Conservation (phyloP, 345 rosid species). For the Eucalyptus virginea region DNA sequence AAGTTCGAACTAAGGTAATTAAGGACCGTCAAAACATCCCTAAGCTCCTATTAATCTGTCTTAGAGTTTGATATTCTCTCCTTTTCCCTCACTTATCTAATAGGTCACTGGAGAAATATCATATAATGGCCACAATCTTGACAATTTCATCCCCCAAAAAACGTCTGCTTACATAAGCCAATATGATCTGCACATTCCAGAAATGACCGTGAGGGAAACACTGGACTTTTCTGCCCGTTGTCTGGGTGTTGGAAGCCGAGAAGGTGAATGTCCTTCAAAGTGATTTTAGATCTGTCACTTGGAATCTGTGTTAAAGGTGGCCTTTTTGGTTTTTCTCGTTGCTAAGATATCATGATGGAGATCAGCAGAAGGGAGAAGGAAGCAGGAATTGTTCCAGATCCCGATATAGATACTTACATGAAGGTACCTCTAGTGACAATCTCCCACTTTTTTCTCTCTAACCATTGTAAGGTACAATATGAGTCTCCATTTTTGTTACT, state of each 20-base stretch:
- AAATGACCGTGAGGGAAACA: constrained; percentile 13
- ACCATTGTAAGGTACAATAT: not conserved
- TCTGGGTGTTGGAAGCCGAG: constrained; percentile 14
- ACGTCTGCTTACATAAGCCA: constrained; percentile 8
- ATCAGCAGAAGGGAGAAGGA: constrained; percentile 32
- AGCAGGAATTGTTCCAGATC: constrained; percentile 33
- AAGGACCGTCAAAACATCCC: not conserved
- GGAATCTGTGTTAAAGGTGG: not conserved
- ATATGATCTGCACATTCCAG: constrained; percentile 7
- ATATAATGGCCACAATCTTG: not conserved
- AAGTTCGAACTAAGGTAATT: not conserved
- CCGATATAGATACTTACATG: constrained; percentile 31
- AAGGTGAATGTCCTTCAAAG: constrained; percentile 6
- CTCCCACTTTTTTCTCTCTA: not conserved
- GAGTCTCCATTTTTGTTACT: not conserved
- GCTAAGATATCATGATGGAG: constrained; percentile 25
- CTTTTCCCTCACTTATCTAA: not conserved
- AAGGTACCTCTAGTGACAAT: constrained; percentile 10
- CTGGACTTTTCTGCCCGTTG: constrained; percentile 9
- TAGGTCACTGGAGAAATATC: constrained; percentile 23
- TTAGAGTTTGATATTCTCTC: not conserved
- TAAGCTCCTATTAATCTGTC: not conserved
- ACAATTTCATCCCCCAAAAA: constrained; percentile 1
- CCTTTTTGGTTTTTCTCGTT: not conserved
- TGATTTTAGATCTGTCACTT: not conserved